Conservation (phyloP, 2,329 filamentous ascomycete genomes). For the Aureobasidium pullulans region DNA sequence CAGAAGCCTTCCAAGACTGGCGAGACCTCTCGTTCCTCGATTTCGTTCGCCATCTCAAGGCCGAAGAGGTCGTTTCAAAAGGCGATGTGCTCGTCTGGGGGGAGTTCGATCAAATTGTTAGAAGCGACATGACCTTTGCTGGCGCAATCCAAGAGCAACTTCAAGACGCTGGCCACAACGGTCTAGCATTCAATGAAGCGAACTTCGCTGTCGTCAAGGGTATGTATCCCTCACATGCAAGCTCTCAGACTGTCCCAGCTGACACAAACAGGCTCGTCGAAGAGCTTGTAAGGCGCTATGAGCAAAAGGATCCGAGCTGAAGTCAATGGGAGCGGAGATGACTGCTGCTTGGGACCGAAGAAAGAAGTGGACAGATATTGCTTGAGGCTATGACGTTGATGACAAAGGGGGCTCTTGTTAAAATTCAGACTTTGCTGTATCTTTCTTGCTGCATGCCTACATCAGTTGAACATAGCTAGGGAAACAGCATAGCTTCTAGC, state of each 20-base stretch:
- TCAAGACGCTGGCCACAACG: neutral
- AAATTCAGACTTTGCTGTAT: too few species aligned
- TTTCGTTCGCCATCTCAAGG: neutral
- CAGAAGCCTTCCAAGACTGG: neutral
- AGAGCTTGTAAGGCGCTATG: too few species aligned
- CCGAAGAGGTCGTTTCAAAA: neutral
- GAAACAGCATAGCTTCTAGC: too few species aligned
- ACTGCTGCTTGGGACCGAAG: too few species aligned
- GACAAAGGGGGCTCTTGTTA: too few species aligned
- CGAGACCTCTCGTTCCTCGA: neutral
- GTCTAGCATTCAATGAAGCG: neutral
- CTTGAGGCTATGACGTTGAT: too few species aligned
- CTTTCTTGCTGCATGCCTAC: too few species aligned
- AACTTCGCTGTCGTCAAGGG: neutral
- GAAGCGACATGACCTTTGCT: neutral
- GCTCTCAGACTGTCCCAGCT: neutral
- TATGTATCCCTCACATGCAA: neutral
- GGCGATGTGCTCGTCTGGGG: neutral
- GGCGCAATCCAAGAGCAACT: constrained; percentile 1
- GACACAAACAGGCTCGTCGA: neutral
- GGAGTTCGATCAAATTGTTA: neutral
- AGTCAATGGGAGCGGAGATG: too few species aligned
- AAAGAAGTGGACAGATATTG: too few species aligned
- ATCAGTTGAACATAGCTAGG: too few species aligned
- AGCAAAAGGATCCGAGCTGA: too few species aligned